Percentiles rank a stretch among this genome's conserved stretches.
phyloP scores from a whole-genome alignment of 257 asterid genomes.

The Leonotis leonurus region DNA sequence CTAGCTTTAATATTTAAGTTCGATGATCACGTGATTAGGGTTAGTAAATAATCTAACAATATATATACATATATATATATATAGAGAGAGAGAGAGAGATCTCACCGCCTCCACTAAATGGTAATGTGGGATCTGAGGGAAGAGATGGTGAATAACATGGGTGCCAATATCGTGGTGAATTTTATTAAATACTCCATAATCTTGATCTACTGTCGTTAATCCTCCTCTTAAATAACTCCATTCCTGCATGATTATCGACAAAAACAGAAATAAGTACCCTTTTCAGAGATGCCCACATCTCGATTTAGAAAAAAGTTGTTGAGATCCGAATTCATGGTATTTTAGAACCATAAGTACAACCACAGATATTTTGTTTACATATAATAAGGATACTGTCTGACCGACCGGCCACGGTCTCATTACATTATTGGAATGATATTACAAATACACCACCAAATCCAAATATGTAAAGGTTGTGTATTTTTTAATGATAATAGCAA shows the following conservation, averaged over 20 bases:
- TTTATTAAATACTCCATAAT: conserved; percentile 67
- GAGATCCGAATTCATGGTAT: not conserved
- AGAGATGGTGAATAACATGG: conserved; percentile 80
- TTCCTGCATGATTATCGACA: conserved; percentile 31
- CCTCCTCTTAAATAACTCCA: conserved; percentile 94
- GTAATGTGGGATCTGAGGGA: conserved; percentile 91
- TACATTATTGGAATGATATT: too few species aligned
- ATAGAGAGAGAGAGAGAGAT: not conserved
- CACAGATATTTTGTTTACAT: too few species aligned
- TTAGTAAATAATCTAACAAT: not conserved
- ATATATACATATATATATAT: too few species aligned
- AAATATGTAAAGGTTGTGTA: too few species aligned
- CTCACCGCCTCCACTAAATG: conserved; percentile 75
- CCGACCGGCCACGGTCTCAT: too few species aligned
- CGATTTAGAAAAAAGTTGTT: not conserved
- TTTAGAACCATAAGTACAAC: too few species aligned
- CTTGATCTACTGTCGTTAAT: conserved; percentile 79
- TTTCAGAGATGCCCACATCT: too few species aligned
- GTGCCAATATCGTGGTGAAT: conserved; percentile 91
- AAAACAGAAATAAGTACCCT: not conserved
- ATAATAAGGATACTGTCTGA: too few species aligned
- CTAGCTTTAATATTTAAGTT: not conserved
- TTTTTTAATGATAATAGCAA: too few species aligned
- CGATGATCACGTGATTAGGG: conserved; percentile 15
- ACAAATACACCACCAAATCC: too few species aligned